Percentiles rank a stretch among this genome's conserved stretches.
Conservation (phyloP, 1,284 basidiomycete genomes). For the Sanghuangporus weigelae region DNA sequence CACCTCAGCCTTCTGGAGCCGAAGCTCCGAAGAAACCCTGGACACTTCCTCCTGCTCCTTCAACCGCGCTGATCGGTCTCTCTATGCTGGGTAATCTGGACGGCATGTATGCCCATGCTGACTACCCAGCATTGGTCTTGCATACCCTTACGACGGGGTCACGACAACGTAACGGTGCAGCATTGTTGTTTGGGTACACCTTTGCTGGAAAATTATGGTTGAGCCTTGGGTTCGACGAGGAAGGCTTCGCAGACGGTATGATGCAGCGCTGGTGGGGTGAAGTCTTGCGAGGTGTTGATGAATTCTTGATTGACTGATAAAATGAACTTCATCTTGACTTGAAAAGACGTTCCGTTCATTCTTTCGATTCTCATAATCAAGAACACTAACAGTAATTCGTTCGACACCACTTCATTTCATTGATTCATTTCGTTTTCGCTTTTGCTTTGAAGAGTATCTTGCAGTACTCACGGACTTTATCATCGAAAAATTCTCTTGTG, state of each 20-base stretch:
- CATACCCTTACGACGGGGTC: slow-evolving; percentile 74
- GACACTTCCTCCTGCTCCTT: slow-evolving; percentile 30
- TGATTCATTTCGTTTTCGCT: too few species aligned
- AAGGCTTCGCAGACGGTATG: slow-evolving; percentile 56
- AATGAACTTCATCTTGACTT: not conserved
- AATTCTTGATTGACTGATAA: slow-evolving; percentile 32
- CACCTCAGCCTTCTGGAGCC: slow-evolving; percentile 6
- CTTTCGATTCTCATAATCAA: not conserved
- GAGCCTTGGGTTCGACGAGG: slow-evolving; percentile 69
- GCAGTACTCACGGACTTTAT: too few species aligned
- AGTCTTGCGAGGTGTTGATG: slow-evolving; percentile 56
- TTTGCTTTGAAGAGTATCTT: too few species aligned
- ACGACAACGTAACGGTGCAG: slow-evolving; percentile 63
- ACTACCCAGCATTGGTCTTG: slow-evolving; percentile 50
- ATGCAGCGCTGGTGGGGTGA: slow-evolving; percentile 37
- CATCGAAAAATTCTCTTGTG: too few species aligned
- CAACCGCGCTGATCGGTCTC: slow-evolving; percentile 63
- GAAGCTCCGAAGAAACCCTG: slow-evolving; percentile 6
- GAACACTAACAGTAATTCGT: not conserved
- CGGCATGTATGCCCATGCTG: slow-evolving; percentile 63
- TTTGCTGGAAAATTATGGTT: slow-evolving; percentile 70
- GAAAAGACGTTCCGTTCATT: not conserved
- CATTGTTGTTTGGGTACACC: slow-evolving; percentile 74
- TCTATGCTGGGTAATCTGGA: slow-evolving; percentile 78
- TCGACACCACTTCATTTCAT: too few species aligned